A percentile compares a stretch with the other conserved stretches of the same genome.
Conservation (phyloP, 2,329 filamentous ascomycete genomes). For the Mycosphaerelloides madeirae region DNA sequence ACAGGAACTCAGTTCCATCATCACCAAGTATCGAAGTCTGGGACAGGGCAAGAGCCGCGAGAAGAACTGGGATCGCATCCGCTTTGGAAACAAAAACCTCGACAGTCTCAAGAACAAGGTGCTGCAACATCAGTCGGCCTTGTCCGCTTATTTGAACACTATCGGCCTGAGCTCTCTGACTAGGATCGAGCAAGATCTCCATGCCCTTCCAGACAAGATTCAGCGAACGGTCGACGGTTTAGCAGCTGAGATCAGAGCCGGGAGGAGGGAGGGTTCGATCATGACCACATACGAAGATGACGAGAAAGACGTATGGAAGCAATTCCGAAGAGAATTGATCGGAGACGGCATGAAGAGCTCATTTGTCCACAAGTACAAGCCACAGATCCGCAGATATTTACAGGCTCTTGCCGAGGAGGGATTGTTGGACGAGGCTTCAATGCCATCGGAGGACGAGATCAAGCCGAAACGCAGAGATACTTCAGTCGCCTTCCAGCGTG, state of each 20-base stretch:
- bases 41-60: constrained; percentile 5
- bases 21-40: neutral
- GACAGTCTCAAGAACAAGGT: constrained; percentile 1
- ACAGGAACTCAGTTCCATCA: constrained; percentile 1
- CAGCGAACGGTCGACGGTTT: constrained; percentile 5
- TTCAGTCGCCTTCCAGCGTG: too few species aligned
- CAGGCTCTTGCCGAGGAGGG: constrained; percentile 3
- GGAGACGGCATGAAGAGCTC: constrained; percentile 8
- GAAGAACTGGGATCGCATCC: constrained; percentile 5
- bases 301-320: constrained; percentile 9
- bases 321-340: constrained; percentile 11
- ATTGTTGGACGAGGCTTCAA: constrained; percentile 1
- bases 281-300: constrained; percentile 12
- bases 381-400: constrained; percentile 10
- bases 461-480: too few species aligned
- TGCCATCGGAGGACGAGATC: neutral
- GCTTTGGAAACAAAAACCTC: constrained; percentile 5
- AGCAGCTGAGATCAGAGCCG: neutral
- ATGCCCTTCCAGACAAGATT: constrained; percentile 5
- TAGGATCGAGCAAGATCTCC: constrained; percentile 3
- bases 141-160: neutral
- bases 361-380: constrained; percentile 2
- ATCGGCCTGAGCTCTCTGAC: constrained; percentile 4
- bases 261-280: constrained; percentile 4
- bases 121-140: neutral